phyloP scores from a whole-genome alignment of 768 basidiomycete species.

The Leccinellum luteum region DNA sequence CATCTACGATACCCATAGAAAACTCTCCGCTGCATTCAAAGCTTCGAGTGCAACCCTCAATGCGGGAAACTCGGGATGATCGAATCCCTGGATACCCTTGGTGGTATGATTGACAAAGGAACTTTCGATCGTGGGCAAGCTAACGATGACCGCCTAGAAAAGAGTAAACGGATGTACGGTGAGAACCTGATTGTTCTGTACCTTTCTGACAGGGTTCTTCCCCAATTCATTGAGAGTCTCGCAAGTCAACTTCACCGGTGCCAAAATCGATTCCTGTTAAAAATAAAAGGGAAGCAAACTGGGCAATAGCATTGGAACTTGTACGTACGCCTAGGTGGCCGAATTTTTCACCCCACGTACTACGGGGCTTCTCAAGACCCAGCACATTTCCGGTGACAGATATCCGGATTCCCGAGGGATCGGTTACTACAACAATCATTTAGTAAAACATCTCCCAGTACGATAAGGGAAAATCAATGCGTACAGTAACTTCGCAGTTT shows the following conservation, averaged over 20 bases:
- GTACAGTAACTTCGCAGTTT: conserved; percentile 65
- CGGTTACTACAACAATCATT: conserved; percentile 54
- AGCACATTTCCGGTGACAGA: conserved; percentile 89
- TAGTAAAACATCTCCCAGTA: neutral
- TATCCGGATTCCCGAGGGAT: conserved; percentile 82
- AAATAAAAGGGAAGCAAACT: neutral
- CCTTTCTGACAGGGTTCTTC: conserved; percentile 67
- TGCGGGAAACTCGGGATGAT: conserved; percentile 82
- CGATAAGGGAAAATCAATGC: conserved; percentile 26
- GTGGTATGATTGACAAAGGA: conserved; percentile 78
- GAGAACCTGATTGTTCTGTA: conserved; percentile 27
- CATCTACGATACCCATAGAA: conserved; percentile 70
- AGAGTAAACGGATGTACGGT: neutral
- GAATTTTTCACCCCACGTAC: conserved; percentile 75
- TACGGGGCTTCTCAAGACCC: conserved; percentile 63
- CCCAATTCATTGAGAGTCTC: conserved; percentile 78
- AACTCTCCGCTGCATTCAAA: conserved; percentile 91
- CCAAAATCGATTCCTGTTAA: conserved; percentile 49
- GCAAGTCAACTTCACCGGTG: conserved; percentile 61
- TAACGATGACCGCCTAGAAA: conserved; percentile 74
- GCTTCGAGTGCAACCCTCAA: conserved; percentile 81
- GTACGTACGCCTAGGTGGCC: conserved; percentile 52
- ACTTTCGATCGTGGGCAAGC: conserved; percentile 92
- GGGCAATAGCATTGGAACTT: conserved; percentile 12
- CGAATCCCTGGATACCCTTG: conserved; percentile 75